Evolutionary conservation across 1,284 basidiomycete species (phyloP).

Genomic region (Leccinum griseonigrum): DNA sequence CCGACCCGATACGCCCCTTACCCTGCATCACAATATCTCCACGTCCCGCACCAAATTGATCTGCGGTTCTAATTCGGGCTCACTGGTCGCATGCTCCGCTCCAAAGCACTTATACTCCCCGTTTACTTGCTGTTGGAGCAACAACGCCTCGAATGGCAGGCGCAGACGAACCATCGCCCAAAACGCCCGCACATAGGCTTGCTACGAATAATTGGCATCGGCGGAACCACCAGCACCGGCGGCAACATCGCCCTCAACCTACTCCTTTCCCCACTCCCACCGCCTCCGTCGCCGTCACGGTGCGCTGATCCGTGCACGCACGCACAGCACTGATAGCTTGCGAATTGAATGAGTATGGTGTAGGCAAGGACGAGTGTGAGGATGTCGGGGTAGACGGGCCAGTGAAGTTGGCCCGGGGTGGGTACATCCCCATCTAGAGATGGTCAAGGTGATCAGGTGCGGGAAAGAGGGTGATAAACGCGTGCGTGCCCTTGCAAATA

Average conservation of each 20-base stretch:
- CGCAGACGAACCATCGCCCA: neutral
- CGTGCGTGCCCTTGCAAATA: no score
- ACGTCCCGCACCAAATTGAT: neutral
- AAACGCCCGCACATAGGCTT: neutral
- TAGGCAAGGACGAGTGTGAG: conserved; percentile 22
- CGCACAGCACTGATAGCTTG: no score
- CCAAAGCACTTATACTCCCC: neutral
- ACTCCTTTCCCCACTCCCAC: neutral
- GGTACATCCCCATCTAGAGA: no score
- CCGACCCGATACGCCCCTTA: no score
- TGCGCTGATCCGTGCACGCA: neutral
- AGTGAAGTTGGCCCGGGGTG: no score
- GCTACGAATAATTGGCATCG: neutral
- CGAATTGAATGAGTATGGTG: no score
- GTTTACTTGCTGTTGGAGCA: neutral
- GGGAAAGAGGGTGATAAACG: no score
- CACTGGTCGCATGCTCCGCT: neutral
- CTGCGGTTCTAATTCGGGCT: neutral
- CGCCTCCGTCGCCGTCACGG: neutral
- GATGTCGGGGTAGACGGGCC: conserved; percentile 9
- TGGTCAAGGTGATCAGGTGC: no score
- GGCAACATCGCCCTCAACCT: no score
- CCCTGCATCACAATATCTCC: neutral
- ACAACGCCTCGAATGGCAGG: neutral
- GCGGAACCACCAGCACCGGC: neutral